phyloP scores from a whole-genome alignment of 2,329 filamentous ascomycete genomes.

The Ascochyta fabae region DNA sequence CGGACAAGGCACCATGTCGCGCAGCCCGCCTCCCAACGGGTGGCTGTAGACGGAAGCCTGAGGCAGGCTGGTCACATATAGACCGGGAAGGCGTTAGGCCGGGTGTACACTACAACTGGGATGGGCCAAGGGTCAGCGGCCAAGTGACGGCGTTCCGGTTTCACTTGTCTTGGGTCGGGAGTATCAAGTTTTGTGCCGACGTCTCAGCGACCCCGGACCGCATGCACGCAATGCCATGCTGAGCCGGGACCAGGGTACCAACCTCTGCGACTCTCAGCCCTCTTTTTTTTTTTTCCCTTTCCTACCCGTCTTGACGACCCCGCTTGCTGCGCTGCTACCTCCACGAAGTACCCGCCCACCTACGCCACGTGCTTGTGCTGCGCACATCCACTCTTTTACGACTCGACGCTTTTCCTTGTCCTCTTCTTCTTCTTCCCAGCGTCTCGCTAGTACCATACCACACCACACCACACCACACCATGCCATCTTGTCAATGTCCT shows the following conservation, averaged over 20 bases:
- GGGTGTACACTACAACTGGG: conserved; percentile 4
- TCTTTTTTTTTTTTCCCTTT: neutral
- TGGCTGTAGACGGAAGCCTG: conserved; percentile 26
- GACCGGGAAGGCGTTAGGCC: conserved; percentile 8
- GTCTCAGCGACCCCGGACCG: neutral
- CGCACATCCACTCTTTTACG: conserved; percentile 10
- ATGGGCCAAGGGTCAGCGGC: neutral
- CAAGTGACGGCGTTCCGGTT: conserved; percentile 13
- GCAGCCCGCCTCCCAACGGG: conserved; percentile 42
- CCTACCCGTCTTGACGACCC: neutral
- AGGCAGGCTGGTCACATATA: conserved; percentile 2
- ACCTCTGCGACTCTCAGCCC: neutral
- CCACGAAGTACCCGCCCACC: too few species aligned
- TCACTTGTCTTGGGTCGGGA: conserved; percentile 2
- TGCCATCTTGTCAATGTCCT: too few species aligned
- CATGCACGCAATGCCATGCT: neutral
- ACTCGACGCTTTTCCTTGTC: neutral
- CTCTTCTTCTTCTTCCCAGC: neutral
- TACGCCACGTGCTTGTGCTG: conserved; percentile 4
- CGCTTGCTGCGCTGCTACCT: neutral
- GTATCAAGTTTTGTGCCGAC: neutral
- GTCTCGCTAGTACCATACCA: neutral
- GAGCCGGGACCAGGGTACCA: neutral
- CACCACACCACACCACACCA: neutral
- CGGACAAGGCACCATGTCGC: conserved; percentile 47